Conservation (phyloP, 78 protist genomes). For the Capsaspora owczarzaki region DNA sequence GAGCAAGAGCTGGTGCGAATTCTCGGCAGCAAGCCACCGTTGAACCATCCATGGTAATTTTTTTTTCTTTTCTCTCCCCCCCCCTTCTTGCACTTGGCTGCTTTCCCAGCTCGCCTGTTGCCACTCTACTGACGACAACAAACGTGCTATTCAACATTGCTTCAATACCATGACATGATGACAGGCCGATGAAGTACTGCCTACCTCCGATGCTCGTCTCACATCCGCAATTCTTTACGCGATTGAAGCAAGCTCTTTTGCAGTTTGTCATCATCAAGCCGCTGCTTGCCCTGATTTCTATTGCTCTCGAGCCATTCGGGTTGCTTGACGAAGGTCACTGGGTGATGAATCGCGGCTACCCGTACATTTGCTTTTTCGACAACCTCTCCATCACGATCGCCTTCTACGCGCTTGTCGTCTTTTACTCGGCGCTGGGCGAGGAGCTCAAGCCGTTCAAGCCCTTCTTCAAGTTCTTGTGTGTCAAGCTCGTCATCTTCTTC, state of each 20-base stretch:
- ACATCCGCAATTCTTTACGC: neutral
- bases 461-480: conserved; percentile 34
- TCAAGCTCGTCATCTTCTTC: conserved; percentile 50
- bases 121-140: no score
- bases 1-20: conserved; percentile 2
- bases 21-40: neutral
- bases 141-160: neutral
- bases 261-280: conserved; percentile 44
- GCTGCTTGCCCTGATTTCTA: neutral
- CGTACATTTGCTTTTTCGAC: neutral
- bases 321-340: conserved; percentile 24
- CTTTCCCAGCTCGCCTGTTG: no score
- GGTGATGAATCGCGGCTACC: neutral
- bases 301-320: neutral
- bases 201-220: neutral
- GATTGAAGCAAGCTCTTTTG: conserved; percentile 4
- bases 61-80: no score
- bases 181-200: conserved; percentile 12
- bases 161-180: neutral
- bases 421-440: conserved; percentile 10
- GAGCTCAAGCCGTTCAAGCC: conserved; percentile 22
- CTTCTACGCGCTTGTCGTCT: conserved; percentile 12
- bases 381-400: conserved; percentile 1
- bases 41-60: conserved; percentile 6
- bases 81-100: no score